Base-by-base conservation (phyloP, 176 grass and related monocot genomes). In the Rhynchospora breviuscula region DNA sequence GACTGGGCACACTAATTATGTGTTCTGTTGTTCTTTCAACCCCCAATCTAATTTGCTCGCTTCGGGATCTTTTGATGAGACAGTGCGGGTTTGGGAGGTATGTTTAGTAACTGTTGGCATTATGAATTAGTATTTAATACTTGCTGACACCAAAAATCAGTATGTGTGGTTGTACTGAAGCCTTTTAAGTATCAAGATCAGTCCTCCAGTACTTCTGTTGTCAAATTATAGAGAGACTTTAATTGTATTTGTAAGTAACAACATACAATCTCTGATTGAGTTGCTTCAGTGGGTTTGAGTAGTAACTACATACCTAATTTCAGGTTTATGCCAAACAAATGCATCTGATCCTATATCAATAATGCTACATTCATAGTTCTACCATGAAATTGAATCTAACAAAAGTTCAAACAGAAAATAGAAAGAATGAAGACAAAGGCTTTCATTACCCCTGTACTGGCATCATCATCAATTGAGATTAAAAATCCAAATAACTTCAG, bases 31-130 rank as follows among this genome's bases (percentile, higher is more conserved):
- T 63, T 63, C 92, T 81, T 97, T 97, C 90, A 94, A 88, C 66
- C 95, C 95, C 54, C 92, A 94, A 61, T 91, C 92, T 6, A 92
- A 97, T 78, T 83, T 97, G 13, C 85, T 97, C 59, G 92, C 92
- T 60, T 97, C 95, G 3, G 95, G 92, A 0, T 97, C 95, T 81
- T 97, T 94, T 74, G 95, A 97, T 23, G 95, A 97, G 85, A 97
- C 92, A 7, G 95, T 97, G 7, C 88, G 95, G 29, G 92, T 97
- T 23, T 97, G 95, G 95, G 95, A 97, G 84, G 95, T 82, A 82
- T 5, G 6, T n/a, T 54, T 26, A 31, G 25, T 33, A 31, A 2
- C 8, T 53, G 13, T 31, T 78, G 6, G 10, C 22, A 29, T 7
- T 8, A 67, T 65, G 25, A 65, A 26, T 81, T 8, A 75, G 47